Percentiles rank a stretch among this genome's conserved stretches.
These are phyloP conservation scores for Kurtzmaniella quercitrusa DNA, from an alignment of 1,139 yeast species.

Conservation along the genomic window DNA sequence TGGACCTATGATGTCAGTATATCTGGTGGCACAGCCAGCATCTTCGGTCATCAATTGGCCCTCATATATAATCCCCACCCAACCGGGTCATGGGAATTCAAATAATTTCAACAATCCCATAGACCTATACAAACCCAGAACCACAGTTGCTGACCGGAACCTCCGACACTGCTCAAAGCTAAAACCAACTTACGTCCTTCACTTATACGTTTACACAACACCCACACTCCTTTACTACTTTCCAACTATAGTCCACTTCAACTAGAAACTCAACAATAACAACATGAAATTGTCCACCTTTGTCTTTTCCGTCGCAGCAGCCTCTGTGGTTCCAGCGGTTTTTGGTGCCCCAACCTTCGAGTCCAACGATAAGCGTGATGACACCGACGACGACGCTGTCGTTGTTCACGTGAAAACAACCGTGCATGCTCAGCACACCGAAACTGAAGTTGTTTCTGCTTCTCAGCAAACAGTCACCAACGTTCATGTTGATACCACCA, in stretches of 20 bases:
- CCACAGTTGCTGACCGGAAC: constrained; percentile 19
- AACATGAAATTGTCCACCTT: constrained; percentile 32
- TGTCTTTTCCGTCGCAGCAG: constrained; percentile 19
- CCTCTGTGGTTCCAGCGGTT: constrained; percentile 18
- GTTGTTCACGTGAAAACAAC: constrained; percentile 35
- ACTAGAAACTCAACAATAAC: neutral
- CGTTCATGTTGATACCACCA: constrained; percentile 25
- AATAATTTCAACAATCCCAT: neutral
- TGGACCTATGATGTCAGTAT: neutral
- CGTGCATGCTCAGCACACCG: constrained; percentile 31
- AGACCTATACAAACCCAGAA: constrained; percentile 5
- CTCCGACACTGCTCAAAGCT: neutral
- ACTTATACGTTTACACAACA: constrained; percentile 12
- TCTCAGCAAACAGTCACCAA: constrained; percentile 28
- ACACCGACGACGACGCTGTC: constrained; percentile 24
- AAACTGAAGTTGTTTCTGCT: constrained; percentile 30
- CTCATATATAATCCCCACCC: neutral
- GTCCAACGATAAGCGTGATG: constrained; percentile 10
- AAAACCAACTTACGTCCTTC: constrained; percentile 11
- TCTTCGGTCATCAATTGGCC: neutral
- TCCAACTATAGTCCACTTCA: constrained; percentile 4
- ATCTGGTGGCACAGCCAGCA: neutral
- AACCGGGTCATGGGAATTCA: neutral
- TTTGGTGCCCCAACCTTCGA: constrained; percentile 24
- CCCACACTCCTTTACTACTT: constrained; percentile 3